Evolutionary conservation across 1,284 basidiomycete genomes (phyloP), one percentile per base, ranked within the genome.

Genomic region (Cryptococcus sp.): DNA sequence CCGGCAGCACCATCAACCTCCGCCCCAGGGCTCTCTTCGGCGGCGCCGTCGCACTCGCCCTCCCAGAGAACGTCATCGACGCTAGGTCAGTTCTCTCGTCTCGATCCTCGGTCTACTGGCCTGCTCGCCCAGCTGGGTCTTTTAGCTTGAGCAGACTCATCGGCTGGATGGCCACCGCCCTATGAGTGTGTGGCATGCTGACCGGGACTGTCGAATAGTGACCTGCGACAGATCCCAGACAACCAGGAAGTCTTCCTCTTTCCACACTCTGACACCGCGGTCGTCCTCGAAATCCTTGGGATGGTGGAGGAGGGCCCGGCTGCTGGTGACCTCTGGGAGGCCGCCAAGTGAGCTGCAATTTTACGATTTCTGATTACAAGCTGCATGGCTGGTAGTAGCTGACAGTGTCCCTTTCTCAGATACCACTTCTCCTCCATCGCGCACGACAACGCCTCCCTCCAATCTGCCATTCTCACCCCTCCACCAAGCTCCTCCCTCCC

Each of bases 241-340:
- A 93, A 85, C 13, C 95, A 99, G 77, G 96, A 98, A 73, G 94
- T 98, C 45, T 89, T 92, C 73, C 77, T 98, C 40, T 86, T 86
- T 50, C 82, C 83, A 2, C 76, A 84, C 50, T 85, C 85, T 6
- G 82, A 84, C 59, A 79, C 87, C 62, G 91, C 88, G 67, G 82
- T 94, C 59, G 85, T 98, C 56, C 75, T 97, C 23, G 96, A 99
- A 73, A 84, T 97, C 18, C 79, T 98, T 8, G 78, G 91, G 75
- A 87, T 94, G 46, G 83, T 85, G 39, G 79, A 81, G 38, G 71
- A 80, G 36, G 81, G 85, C 48, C 76, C 39, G 15, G 71, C 73
- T 1, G 62, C 59, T 23, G 60, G 75, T 21, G 76, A 80, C 37
- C 60, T 76, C 11, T 76, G 67, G 65, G 85, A 87, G 53, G 89